Conservation (phyloP, 306 rosid species). For the Luffa acutangula region DNA sequence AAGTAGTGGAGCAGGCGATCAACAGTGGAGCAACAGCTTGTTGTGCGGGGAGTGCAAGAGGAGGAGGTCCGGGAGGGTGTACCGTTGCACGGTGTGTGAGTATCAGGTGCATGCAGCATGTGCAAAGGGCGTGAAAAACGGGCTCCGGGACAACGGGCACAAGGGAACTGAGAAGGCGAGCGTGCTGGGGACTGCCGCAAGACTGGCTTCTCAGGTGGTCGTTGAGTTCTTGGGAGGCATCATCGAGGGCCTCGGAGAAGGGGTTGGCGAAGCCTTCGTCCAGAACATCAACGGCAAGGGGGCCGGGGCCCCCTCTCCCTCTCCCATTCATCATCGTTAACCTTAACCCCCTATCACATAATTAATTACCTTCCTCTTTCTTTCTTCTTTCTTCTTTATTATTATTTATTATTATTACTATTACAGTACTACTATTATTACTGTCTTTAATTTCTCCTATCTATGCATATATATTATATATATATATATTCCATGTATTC, state of each 20-base stretch:
- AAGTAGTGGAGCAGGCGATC: neutral
- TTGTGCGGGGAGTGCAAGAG: conserved; percentile 57
- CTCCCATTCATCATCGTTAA: neutral
- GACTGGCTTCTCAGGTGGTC: conserved; percentile 69
- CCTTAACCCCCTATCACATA: neutral
- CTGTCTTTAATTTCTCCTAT: too few species aligned
- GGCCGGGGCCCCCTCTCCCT: neutral
- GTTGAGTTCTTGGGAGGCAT: conserved; percentile 59
- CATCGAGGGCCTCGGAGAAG: conserved; percentile 71
- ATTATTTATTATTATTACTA: too few species aligned
- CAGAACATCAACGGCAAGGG: conserved; percentile 45
- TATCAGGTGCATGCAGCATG: conserved; percentile 66
- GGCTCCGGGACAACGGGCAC: conserved; percentile 48
- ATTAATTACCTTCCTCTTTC: too few species aligned
- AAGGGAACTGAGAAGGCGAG: conserved; percentile 36
- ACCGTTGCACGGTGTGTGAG: conserved; percentile 52
- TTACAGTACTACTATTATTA: too few species aligned
- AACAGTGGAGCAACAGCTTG: neutral
- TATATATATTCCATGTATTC: too few species aligned
- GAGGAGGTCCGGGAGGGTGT: conserved; percentile 55
- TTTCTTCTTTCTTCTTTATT: neutral
- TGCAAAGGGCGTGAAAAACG: conserved; percentile 60
- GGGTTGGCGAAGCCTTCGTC: conserved; percentile 59
- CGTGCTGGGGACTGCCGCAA: conserved; percentile 43
- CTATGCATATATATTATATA: too few species aligned